These are phyloP conservation scores for Gastrolobium bilobum DNA, from an alignment of 306 rosid genomes.

Conservation along the genomic window DNA sequence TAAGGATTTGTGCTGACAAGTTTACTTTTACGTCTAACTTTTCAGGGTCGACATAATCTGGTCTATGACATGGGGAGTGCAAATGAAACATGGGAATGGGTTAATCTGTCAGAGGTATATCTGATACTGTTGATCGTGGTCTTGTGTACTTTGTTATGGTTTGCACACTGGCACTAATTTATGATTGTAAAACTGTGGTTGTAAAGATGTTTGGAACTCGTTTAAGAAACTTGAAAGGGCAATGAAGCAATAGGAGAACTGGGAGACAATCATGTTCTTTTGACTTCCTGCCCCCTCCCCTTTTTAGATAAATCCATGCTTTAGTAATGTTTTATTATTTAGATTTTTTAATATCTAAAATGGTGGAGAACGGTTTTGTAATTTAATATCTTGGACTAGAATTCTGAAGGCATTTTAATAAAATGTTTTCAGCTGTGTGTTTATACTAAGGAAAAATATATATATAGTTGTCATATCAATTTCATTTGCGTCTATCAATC, in stretches of 20 bases:
- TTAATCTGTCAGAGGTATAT: constrained; percentile 91
- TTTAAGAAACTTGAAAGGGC: not conserved
- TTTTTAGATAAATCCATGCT: not conserved
- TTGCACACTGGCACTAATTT: not conserved
- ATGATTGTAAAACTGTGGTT: constrained; percentile 4
- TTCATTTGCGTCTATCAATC: constrained; percentile 1
- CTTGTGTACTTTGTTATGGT: constrained; percentile 2
- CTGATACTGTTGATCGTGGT: constrained; percentile 22
- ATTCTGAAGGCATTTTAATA: not conserved
- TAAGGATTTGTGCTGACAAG: constrained; percentile 36
- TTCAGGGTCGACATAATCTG: constrained; percentile 87
- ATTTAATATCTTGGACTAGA: constrained; percentile 17
- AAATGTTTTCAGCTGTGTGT: not conserved
- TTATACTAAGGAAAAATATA: not conserved
- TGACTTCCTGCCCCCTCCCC: not conserved
- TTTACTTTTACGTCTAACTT: constrained; percentile 36
- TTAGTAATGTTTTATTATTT: not conserved
- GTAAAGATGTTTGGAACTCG: not conserved
- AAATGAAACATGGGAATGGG: constrained; percentile 90
- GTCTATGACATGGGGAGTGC: constrained; percentile 82
- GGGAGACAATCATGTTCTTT: constrained; percentile 2
- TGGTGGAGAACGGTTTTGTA: not conserved
- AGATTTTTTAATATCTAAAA: not conserved
- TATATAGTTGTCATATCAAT: too few relatives aligned
- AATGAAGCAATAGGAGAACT: not conserved